Base-by-base conservation (phyloP, 108 stramenopile genomes). In the Cylindrotheca fusiformis region DNA sequence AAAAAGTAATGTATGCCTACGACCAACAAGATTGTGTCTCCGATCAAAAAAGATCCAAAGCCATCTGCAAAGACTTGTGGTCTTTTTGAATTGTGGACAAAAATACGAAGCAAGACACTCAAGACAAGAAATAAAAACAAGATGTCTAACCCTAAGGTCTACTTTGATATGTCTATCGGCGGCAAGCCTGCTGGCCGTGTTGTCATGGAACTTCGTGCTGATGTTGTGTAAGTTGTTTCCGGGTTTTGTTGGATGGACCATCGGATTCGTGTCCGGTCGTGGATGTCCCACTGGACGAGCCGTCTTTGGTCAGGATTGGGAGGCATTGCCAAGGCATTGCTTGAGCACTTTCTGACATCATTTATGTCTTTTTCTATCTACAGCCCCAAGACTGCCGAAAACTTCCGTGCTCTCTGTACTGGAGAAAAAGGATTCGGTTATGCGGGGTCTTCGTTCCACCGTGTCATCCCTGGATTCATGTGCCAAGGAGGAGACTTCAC, bases 401-500 rank as follows among this genome's bases (percentile, higher is more conserved):
- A 66, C 33, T 76, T 76, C 30, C 68, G 82, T 33, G 70, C 71
- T 48, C 48, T 83, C 29, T 91, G 90, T 74, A 92, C 90, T 56
- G 90, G 90, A 29, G 93, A 94, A 72, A 88, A 88, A 70, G 91
- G 88, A 58, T 75, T 57, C 61, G 67, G 74, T 36, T 75, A 48
- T 46, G 48, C 48, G 5, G 74, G 66, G 58, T 67, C 74, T 46
- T 59, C 63, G 46, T 99, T 99, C 85, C 99, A 99, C 78, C 88
- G 99, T 47, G 87, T 99, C 51, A 98, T 97, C 64, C 91, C 96
- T 20, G 78, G 81, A 54, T 78, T 78, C 79, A 93, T 95, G 91
- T 88, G 88, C 75, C 94, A 79, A 61, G 90, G 90, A 27, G 90
- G 90, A 19, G 94, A 95, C 73, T 93, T 95, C 81, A 93, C 90